phyloP scores from a whole-genome alignment of 352 stramenopile genomes.

The Globisporangium nagaii region DNA sequence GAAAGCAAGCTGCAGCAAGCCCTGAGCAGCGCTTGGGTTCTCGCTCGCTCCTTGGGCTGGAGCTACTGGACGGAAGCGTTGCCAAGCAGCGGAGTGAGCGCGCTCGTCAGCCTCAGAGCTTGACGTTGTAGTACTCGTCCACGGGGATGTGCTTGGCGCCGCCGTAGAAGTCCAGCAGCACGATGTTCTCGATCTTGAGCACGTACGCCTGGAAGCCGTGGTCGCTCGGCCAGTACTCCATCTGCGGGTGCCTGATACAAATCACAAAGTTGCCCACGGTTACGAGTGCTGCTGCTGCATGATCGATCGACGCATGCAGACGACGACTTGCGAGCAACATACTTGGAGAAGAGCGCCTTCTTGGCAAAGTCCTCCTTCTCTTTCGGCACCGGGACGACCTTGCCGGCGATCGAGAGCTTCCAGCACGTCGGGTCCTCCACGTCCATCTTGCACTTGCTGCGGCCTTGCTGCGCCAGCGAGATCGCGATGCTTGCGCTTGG shows the following conservation, averaged over 20 bases:
- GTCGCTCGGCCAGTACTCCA: conserved; percentile 52
- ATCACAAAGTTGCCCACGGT: too few relatives aligned
- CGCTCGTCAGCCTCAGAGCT: conserved; percentile 24
- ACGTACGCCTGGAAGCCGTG: conserved; percentile 54
- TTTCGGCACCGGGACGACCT: conserved; percentile 34
- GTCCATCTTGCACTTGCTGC: conserved; percentile 59
- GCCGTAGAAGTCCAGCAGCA: conserved; percentile 70
- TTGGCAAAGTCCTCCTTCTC: conserved; percentile 41
- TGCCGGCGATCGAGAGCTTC: conserved; percentile 53
- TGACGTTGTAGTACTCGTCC: conserved; percentile 59
- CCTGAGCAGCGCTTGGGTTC: too few relatives aligned
- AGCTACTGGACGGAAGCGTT: too few relatives aligned
- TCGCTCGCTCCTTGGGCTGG: too few relatives aligned
- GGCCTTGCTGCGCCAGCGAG: conserved; percentile 44
- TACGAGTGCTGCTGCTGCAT: too few relatives aligned
- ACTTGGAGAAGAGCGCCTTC: conserved; percentile 69
- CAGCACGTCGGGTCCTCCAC: conserved; percentile 69
- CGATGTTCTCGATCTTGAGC: conserved; percentile 50
- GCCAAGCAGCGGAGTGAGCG: too few relatives aligned
- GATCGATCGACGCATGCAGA: too few relatives aligned
- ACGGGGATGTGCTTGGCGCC: conserved; percentile 56
- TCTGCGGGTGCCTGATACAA: conserved; percentile 49
- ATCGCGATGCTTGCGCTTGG: conserved; percentile 53
- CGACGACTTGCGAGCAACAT: too few relatives aligned
- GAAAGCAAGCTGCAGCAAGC: too few relatives aligned